These are phyloP conservation scores for Lipomyces sp. DNA, from an alignment of 805 yeast species.

Conservation along the genomic window DNA sequence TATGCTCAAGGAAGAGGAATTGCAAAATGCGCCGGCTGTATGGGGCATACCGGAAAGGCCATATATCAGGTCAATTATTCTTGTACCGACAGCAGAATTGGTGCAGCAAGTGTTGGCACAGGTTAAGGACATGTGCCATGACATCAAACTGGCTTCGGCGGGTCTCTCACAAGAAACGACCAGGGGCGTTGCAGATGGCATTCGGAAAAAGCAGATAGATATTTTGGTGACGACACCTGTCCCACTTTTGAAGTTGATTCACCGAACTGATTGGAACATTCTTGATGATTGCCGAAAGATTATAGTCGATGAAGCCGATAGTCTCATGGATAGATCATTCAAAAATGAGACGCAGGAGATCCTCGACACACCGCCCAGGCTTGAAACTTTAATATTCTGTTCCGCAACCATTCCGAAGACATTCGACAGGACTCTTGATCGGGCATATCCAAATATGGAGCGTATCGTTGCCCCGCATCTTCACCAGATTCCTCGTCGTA, in stretches of 20 bases:
- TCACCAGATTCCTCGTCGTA: conserved; percentile 79
- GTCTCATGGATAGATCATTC: conserved; percentile 81
- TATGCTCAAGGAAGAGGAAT: conserved; percentile 64
- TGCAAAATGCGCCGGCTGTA: conserved; percentile 45
- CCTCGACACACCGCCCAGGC: conserved; percentile 47
- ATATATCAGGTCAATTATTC: conserved; percentile 71
- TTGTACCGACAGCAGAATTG: conserved; percentile 88
- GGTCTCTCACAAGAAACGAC: conserved; percentile 35
- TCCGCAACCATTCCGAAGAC: conserved; percentile 89
- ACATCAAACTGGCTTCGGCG: conserved; percentile 41
- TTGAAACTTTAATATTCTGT: conserved; percentile 72
- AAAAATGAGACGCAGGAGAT: conserved; percentile 56
- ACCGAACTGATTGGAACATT: conserved; percentile 42
- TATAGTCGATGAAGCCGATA: conserved; percentile 93
- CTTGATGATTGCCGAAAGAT: conserved; percentile 45
- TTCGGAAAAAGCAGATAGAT: conserved; percentile 61
- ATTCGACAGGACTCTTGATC: conserved; percentile 65
- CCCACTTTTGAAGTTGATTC: conserved; percentile 42
- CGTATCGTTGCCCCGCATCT: conserved; percentile 78
- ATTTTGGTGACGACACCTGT: conserved; percentile 82
- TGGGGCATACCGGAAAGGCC: conserved; percentile 46
- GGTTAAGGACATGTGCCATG: conserved; percentile 37
- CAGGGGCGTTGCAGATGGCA: conserved; percentile 22
- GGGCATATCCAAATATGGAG: conserved; percentile 65
- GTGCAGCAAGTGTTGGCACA: conserved; percentile 74